Base-by-base conservation (phyloP, 2,329 filamentous ascomycete species). In the Neurospora sp. region DNA sequence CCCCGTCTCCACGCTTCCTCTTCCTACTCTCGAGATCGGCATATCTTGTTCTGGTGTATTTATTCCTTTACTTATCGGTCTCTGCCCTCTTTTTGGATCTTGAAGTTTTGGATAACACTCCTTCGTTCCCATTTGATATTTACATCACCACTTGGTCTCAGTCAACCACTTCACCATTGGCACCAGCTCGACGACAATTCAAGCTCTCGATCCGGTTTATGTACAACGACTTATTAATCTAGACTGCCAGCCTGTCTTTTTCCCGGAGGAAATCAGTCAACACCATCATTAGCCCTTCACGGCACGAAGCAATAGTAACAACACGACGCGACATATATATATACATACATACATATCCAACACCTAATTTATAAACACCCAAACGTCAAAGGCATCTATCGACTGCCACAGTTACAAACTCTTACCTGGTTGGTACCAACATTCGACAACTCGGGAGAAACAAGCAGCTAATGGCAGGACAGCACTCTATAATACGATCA, bases 241-340 rank as follows among this genome's bases (percentile, higher is more conserved):
- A 77, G 78, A 79, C 81, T 79, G 79, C 77, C 81, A 79, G 82
- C 82, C 83, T 81, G 78, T 85, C 83, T 74, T 82, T 83, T 73
- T 73, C 74, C 71, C 72, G 70, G 76, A 80, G 52, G 52, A 33
- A 62, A 78, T 75, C 77, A 76, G 79, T 76, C 70, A 69, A 74
- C 74, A 78, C 79, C 78, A 78, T 81, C 79, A 73, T 80, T 81
- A 77, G 79, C 79, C 79, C 79, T 70, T 73, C 73, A 75, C 75
- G 70, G 71, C 74, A 72, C 67, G 68, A 72, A 69, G 68, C 73
- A 67, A 17, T 62, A 36, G 52, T 36, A 62, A 75, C 73, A 69
- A 70, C 72, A 73, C 73, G 68, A 39, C 66, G 73, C 72, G 68
- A 71, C 74, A 72, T 74, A 76, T 72, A 69, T 69, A 73, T 73